Conservation (phyloP, 805 yeast species). For the Isabelozyma rhagii region DNA sequence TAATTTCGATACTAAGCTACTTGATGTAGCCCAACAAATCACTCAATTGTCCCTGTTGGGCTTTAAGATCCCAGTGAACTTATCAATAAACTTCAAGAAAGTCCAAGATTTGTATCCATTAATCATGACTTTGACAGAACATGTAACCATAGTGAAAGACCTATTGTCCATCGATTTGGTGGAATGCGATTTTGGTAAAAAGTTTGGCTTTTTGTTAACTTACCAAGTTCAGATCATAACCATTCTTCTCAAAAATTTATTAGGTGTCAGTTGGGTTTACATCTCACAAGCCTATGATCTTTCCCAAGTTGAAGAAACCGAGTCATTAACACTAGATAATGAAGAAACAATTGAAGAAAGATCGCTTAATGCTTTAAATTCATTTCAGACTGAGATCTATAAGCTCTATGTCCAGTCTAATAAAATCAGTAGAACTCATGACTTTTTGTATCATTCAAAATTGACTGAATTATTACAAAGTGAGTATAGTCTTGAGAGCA, state of each 20-base stretch:
- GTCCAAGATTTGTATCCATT: conserved; percentile 55
- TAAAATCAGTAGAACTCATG: conserved; percentile 13
- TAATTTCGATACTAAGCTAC: conserved; percentile 48
- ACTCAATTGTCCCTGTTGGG: conserved; percentile 48
- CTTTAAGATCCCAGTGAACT: conserved; percentile 53
- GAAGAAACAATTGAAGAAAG: conserved; percentile 24
- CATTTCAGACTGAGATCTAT: conserved; percentile 20
- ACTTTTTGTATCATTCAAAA: conserved; percentile 8
- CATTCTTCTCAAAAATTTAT: conserved; percentile 27
- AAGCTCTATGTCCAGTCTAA: conserved; percentile 15
- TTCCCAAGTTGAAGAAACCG: conserved; percentile 23
- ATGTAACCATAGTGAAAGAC: conserved; percentile 38
- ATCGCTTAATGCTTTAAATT: conserved; percentile 16
- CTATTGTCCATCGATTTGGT: conserved; percentile 16
- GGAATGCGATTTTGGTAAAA: conserved; percentile 33
- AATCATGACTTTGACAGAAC: conserved; percentile 53
- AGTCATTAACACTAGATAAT: conserved; percentile 11
- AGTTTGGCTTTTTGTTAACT: conserved; percentile 40
- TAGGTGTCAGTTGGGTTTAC: conserved; percentile 50
- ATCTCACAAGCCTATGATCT: conserved; percentile 50
- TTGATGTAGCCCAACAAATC: conserved; percentile 51
- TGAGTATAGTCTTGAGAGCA: conserved; percentile 7
- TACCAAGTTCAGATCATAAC: conserved; percentile 30
- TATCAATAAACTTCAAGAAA: conserved; percentile 46
- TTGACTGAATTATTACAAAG: conserved; percentile 11